A percentile compares a stretch with the other conserved stretches of the same genome.
Conservation (phyloP, 331 rosid species). For the Acacia pycnantha region DNA sequence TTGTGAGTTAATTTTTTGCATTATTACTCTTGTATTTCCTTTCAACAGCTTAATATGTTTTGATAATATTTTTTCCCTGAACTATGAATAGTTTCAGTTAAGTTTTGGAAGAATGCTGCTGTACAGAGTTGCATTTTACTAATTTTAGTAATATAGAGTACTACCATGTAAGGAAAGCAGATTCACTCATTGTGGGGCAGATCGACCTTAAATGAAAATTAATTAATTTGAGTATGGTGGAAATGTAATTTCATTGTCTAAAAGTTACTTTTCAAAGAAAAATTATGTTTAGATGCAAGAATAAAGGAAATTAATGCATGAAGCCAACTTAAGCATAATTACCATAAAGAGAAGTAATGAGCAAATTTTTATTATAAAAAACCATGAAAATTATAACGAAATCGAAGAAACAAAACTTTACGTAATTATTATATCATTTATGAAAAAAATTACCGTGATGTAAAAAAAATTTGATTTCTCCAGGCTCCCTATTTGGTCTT, state of each 20-base stretch:
- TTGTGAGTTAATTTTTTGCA: slow-evolving; percentile 17
- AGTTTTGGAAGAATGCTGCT: neutral
- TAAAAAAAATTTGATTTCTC: too few species aligned
- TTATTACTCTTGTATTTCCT: slow-evolving; percentile 19
- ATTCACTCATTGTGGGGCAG: neutral
- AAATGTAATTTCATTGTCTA: neutral
- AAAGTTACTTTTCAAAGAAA: too few species aligned
- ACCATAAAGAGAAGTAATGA: neutral
- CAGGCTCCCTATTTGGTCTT: too few species aligned
- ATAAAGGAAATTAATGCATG: too few species aligned
- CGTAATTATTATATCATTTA: too few species aligned
- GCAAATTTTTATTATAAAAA: too few species aligned
- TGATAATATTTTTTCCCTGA: neutral
- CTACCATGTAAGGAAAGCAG: neutral
- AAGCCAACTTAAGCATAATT: too few species aligned
- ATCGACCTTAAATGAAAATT: neutral
- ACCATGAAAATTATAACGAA: neutral
- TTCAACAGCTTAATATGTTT: neutral
- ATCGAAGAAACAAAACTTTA: too few species aligned
- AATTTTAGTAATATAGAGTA: neutral
- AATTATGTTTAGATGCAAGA: neutral
- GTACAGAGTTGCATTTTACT: too few species aligned
- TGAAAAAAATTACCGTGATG: neutral
- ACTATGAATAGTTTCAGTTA: neutral
- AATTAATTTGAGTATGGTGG: neutral